Conservation (phyloP, 208 protist genomes). For the Polymyxa betae region DNA sequence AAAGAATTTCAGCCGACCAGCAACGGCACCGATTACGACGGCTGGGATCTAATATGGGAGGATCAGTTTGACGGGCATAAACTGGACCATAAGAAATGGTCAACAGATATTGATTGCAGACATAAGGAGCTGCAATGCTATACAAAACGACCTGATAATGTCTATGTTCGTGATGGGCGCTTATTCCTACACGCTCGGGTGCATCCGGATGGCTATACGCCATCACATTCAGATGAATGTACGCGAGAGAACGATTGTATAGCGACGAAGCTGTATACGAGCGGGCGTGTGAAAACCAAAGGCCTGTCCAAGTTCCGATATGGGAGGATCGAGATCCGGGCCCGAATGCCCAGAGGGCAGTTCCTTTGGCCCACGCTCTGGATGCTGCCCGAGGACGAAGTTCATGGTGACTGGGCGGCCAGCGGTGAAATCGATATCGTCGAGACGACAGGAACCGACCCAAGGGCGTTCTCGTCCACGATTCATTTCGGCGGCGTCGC, state of each 20-base stretch:
- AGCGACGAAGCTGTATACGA: constrained; percentile 51
- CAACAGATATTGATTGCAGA: not conserved
- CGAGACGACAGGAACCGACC: constrained; percentile 58
- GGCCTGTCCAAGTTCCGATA: constrained; percentile 19
- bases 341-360: constrained; percentile 61
- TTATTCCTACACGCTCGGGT: not conserved
- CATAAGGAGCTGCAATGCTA: constrained; percentile 43
- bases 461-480: constrained; percentile 55
- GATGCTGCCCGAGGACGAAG: constrained; percentile 57
- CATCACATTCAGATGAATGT: not conserved
- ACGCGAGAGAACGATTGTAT: not conserved
- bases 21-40: not conserved
- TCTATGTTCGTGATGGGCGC: constrained; percentile 22
- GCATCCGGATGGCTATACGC: constrained; percentile 13
- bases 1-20: constrained; percentile 28
- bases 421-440: constrained; percentile 68
- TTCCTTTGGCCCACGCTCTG: constrained; percentile 66
- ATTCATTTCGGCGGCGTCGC: constrained; percentile 28
- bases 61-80: constrained; percentile 43
- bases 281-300: constrained; percentile 10
- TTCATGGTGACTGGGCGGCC: constrained; percentile 63
- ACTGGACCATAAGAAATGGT: constrained; percentile 38
- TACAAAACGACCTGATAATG: not conserved
- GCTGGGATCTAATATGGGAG: constrained; percentile 37
- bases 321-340: constrained; percentile 62